Conservation (phyloP, 2,329 filamentous ascomycete genomes). For the Calonectria naviculata region DNA sequence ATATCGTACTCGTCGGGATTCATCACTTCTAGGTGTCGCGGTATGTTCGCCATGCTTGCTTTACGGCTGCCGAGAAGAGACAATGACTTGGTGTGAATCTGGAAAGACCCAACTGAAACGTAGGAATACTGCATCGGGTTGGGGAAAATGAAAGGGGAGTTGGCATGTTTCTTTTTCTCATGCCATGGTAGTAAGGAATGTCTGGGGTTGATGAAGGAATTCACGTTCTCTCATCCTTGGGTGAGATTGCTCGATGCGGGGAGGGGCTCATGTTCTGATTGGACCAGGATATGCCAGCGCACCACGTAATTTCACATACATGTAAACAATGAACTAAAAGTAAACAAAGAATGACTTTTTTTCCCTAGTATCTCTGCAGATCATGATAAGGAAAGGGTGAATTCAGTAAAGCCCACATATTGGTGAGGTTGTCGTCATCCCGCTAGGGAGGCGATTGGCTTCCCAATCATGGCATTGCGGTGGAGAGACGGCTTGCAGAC, state of each 20-base stretch:
- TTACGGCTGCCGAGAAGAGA: neutral
- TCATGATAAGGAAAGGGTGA: neutral
- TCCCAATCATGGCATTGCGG: neutral
- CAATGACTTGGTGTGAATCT: neutral
- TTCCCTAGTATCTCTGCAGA: neutral
- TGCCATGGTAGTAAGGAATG: neutral
- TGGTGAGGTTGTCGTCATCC: neutral
- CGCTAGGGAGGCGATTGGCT: neutral
- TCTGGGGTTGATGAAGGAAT: neutral
- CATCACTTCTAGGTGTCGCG: slow-evolving; percentile 70
- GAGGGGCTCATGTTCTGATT: slow-evolving; percentile 29
- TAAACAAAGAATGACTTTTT: neutral
- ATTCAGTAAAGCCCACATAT: neutral
- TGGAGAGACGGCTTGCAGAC: neutral
- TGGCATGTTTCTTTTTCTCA: neutral
- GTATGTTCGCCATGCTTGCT: slow-evolving; percentile 55
- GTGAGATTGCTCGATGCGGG: slow-evolving; percentile 35
- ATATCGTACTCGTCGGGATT: slow-evolving; percentile 74
- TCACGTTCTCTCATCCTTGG: slow-evolving; percentile 1
- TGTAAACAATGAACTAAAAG: neutral
- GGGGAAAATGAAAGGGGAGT: neutral
- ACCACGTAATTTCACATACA: slow-evolving; percentile 9
- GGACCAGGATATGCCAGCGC: slow-evolving; percentile 21
- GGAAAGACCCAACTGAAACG: neutral
- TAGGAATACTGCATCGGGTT: neutral